Evolutionary conservation across 2,329 filamentous ascomycete genomes (phyloP).

Genomic region (Sordariomycetes sp.): DNA sequence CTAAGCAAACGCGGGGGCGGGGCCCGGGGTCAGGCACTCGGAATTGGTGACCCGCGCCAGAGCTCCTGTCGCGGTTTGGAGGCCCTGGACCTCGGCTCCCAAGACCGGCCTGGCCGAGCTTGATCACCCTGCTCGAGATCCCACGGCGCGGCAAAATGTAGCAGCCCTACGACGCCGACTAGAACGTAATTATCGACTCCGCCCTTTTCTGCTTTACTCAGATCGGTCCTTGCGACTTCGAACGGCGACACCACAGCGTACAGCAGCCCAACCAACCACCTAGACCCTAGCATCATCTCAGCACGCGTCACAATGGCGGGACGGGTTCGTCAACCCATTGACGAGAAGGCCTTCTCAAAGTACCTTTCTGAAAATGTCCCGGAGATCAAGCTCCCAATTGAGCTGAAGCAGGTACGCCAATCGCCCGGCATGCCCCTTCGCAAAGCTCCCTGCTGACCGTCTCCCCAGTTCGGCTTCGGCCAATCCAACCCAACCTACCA

Average conservation of each 20-base stretch:
- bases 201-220: no score
- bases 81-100: background rate
- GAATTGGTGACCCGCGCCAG: conserved; percentile 1
- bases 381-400: conserved; percentile 71
- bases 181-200: no score
- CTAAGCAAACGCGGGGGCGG: conserved; percentile 1
- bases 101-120: background rate
- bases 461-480: conserved; percentile 78
- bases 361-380: conserved; percentile 76
- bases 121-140: background rate
- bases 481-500: conserved; percentile 98
- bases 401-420: conserved; percentile 71
- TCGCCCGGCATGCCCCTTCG: background rate
- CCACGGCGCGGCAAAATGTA: conserved; percentile 4
- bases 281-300: no score
- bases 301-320: conserved; percentile 89
- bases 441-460: background rate
- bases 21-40: background rate
- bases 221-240: no score
- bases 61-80: background rate
- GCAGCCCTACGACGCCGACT: background rate
- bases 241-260: no score
- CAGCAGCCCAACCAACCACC: no score
- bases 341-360: conserved; percentile 66
- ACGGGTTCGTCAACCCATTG: conserved; percentile 80